Evolutionary conservation across 176 grass and related monocot genomes (phyloP), one percentile per base, ranked within the genome.

Genomic region (Triticum dicoccoides): DNA sequence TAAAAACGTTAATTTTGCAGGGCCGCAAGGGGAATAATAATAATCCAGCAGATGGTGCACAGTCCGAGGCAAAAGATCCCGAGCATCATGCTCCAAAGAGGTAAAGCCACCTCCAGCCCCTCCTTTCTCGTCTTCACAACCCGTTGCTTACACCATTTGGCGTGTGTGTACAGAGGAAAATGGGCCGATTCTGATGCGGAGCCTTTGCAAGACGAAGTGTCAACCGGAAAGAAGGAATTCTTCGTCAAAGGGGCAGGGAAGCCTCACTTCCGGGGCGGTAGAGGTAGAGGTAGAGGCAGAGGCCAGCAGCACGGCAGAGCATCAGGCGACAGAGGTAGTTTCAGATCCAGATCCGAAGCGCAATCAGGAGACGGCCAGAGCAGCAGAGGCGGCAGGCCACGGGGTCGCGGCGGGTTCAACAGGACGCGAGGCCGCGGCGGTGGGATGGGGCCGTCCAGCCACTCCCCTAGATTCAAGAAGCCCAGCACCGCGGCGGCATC

Each of bases 21-120:
- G 85, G 90, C 29, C 93, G 85, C 33, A 89, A 86, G 44, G 88
- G 87, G 23, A 95, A 86, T 54, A 84, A 86, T 68, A 84, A 62
- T 38, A 88, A 78, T 39, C 9, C 47, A 71, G 56, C 65, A 33
- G 68, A 80, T 42, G 56, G 66, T 86, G 44, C 12, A 9, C 54
- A 62, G 25, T 21, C 80, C 1, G 76, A 84, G 61, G 54, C 75
- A 62, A 58, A 73, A 66, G 82, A 88, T 51, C 59, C 80, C 0
- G 65, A 27, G 66, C 52, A 72, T 32, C 71, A 38, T 81, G 24
- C 77, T 56, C 35, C 64, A 9, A 92, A 90, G 91, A 87, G 93
- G 93, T 92, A 75, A 81, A 73, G 69, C 47, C 20, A 1, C 4
- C 11, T 23, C 11, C 11, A 77, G 25, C 76, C 61, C 47, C 32